A percentile compares a stretch with the other conserved stretches of the same genome.
Conservation (phyloP, 1,139 yeast species). For the Hyphopichia pseudoburtonii region DNA sequence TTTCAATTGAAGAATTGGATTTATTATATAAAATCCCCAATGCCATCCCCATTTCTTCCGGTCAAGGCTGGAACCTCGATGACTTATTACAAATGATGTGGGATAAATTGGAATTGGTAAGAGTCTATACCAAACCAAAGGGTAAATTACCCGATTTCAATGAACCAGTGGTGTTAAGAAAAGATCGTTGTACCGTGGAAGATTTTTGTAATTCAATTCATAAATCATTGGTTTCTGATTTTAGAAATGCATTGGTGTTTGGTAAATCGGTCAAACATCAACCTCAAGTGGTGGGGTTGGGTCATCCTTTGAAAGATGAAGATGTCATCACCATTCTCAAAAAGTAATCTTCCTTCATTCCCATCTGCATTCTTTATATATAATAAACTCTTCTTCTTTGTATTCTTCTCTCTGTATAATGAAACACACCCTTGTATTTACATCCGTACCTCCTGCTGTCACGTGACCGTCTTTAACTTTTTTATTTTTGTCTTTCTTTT, state of each 20-base stretch:
- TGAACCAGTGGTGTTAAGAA: conserved; percentile 90
- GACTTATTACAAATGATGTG: conserved; percentile 94
- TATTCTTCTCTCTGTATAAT: neutral
- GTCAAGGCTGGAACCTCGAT: conserved; percentile 95
- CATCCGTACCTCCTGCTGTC: too few relatives aligned
- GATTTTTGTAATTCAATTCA: conserved; percentile 97
- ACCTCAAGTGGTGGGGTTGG: conserved; percentile 93
- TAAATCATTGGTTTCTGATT: conserved; percentile 89
- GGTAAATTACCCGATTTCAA: conserved; percentile 90
- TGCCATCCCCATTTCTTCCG: conserved; percentile 95
- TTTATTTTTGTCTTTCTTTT: too few relatives aligned
- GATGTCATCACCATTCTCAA: conserved; percentile 95
- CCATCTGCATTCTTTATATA: neutral
- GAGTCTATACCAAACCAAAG: conserved; percentile 97
- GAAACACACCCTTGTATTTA: too few relatives aligned
- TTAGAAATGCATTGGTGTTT: conserved; percentile 86
- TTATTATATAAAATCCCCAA: conserved; percentile 87
- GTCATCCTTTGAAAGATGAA: conserved; percentile 84
- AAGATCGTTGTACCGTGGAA: conserved; percentile 80
- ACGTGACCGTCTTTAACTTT: too few relatives aligned
- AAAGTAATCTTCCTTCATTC: conserved; percentile 40
- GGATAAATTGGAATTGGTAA: conserved; percentile 82
- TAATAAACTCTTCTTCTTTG: neutral
- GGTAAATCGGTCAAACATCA: conserved; percentile 96
- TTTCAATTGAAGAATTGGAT: conserved; percentile 90